Conservation (phyloP, 2,329 filamentous ascomycete genomes). For the Paecilomyces formosus region DNA sequence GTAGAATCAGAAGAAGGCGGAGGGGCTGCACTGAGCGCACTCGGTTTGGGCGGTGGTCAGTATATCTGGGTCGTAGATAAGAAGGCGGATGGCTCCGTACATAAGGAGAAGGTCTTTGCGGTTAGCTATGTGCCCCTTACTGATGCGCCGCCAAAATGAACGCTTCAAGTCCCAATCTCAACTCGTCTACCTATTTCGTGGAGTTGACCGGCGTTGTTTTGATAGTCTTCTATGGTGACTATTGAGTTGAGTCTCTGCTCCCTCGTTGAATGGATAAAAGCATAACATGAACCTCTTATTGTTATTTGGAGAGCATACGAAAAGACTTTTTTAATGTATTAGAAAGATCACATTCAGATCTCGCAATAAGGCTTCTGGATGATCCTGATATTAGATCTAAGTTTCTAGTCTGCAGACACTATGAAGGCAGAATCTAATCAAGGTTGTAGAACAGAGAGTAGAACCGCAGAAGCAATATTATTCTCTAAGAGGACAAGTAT, state of each 20-base stretch:
- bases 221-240: not conserved
- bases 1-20: conserved; percentile 42
- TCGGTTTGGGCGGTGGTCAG: conserved; percentile 35
- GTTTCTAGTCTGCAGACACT: no score
- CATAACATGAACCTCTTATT: not conserved
- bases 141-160: conserved; percentile 43
- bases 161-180: not conserved
- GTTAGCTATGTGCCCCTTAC: conserved; percentile 60
- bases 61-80: conserved; percentile 60
- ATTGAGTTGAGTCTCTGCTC: not conserved
- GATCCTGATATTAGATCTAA: no score
- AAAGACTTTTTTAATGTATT: not conserved
- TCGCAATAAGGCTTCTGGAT: no score
- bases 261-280: not conserved
- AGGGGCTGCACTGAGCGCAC: conserved; percentile 9
- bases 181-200: not conserved
- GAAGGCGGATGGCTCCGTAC: conserved; percentile 49
- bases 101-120: conserved; percentile 50
- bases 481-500: not conserved
- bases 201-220: not conserved
- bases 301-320: not conserved
- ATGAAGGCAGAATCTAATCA: no score
- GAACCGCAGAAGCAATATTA: no score
- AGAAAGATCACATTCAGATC: no score
- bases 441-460: no score